Evolutionary conservation across 129 eudicot species (phyloP).

Genomic region (Chrysanthemum lavandulifolium): DNA sequence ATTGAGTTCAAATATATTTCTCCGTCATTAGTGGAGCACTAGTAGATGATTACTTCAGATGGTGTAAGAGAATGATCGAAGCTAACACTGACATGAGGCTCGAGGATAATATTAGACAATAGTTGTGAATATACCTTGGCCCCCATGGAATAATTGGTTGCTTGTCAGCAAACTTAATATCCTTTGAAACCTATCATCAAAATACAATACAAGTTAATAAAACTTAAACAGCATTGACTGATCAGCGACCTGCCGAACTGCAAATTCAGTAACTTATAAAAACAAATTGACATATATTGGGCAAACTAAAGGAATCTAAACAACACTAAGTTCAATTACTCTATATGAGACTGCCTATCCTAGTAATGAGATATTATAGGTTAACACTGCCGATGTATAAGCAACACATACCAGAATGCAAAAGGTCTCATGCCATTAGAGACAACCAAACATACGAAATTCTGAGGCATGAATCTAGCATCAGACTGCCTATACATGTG

Average conservation of each 20-base stretch:
- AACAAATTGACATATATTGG: neutral
- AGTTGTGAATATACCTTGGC: constrained; percentile 63
- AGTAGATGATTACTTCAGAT: constrained; percentile 2
- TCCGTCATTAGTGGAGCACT: constrained; percentile 3
- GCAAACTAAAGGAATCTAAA: neutral
- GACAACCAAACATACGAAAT: neutral
- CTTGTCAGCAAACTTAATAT: constrained; percentile 92
- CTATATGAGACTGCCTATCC: constrained; percentile 2
- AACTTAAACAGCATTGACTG: neutral
- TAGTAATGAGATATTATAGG: neutral
- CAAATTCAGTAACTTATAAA: neutral
- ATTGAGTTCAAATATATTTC: too few relatives aligned
- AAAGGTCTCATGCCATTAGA: constrained; percentile 6
- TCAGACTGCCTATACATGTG: neutral
- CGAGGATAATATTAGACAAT: constrained; percentile 14
- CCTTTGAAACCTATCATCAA: constrained; percentile 78
- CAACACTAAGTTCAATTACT: neutral
- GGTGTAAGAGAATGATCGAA: constrained; percentile 1
- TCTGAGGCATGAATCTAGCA: neutral
- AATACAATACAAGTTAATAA: constrained; percentile 15
- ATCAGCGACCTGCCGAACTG: neutral
- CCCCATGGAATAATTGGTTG: constrained; percentile 92
- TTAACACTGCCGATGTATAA: neutral
- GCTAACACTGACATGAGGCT: constrained; percentile 10
- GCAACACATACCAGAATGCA: constrained; percentile 1